Conservation (phyloP, 768 basidiomycete species). For the Suillus paluster region DNA sequence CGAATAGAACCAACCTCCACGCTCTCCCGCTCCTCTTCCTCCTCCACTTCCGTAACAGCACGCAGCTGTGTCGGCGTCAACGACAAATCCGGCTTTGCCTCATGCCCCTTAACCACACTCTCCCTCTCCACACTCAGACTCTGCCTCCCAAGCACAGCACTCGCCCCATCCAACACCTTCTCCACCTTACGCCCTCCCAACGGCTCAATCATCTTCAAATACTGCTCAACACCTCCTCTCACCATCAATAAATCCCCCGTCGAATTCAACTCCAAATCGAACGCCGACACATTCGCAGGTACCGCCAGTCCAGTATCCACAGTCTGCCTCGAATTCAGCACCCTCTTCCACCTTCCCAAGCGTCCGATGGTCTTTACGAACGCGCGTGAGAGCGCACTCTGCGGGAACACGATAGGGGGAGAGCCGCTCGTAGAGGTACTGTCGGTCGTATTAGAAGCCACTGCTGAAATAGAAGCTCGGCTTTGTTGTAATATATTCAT, state of each 20-base stretch:
- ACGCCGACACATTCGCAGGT: conserved; percentile 62
- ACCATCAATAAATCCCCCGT: conserved; percentile 63
- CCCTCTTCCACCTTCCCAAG: conserved; percentile 82
- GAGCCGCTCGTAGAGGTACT: conserved; percentile 3
- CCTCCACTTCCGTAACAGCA: conserved; percentile 35
- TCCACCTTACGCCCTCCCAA: conserved; percentile 7
- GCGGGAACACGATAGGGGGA: conserved; percentile 48
- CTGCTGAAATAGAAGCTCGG: conserved; percentile 36
- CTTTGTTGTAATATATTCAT: conserved; percentile 54
- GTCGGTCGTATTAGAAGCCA: conserved; percentile 12
- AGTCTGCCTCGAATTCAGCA: conserved; percentile 55
- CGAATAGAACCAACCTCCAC: not conserved
- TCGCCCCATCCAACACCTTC: not conserved
- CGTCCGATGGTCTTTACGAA: conserved; percentile 84
- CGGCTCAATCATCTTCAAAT: conserved; percentile 59
- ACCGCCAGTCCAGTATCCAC: conserved; percentile 40
- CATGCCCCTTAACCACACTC: conserved; percentile 3
- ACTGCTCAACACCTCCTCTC: conserved; percentile 67
- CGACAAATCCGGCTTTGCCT: conserved; percentile 14
- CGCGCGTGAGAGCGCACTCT: conserved; percentile 71
- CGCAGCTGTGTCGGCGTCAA: conserved; percentile 26
- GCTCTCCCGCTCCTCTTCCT: conserved; percentile 30
- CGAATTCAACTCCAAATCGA: conserved; percentile 69
- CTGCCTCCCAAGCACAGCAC: not conserved
- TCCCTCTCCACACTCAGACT: conserved; percentile 5